Percentiles rank a stretch among this genome's conserved stretches.
Evolutionary conservation across 768 basidiomycete genomes (phyloP).

Genomic region (Tulasnella sp.): DNA sequence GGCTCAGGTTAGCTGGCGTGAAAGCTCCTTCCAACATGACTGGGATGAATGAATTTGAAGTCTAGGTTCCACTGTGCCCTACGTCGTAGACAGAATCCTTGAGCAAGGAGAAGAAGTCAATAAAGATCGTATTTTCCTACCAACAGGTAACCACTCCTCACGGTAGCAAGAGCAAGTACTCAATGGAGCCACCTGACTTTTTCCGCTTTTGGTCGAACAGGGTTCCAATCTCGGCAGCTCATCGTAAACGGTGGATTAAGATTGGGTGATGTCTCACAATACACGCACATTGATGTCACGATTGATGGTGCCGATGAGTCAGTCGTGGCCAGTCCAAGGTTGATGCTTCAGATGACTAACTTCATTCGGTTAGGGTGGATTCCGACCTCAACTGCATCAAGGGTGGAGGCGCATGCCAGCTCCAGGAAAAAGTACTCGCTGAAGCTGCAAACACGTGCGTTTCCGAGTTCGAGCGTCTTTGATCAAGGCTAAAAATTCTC

Average conservation of each 20-base stretch:
- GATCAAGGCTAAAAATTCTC: background rate
- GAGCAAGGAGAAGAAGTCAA: constrained; percentile 75
- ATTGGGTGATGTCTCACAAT: constrained; percentile 87
- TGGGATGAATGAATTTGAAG: constrained; percentile 26
- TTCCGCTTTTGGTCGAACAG: constrained; percentile 34
- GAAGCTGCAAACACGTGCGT: constrained; percentile 84
- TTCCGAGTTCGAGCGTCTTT: background rate
- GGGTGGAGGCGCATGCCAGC: constrained; percentile 93
- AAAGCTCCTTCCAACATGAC: background rate
- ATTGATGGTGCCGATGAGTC: constrained; percentile 97
- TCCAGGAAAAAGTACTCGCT: constrained; percentile 95
- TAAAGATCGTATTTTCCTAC: constrained; percentile 78
- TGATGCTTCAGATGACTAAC: background rate
- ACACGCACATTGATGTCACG: constrained; percentile 88
- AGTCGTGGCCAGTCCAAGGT: constrained; percentile 21
- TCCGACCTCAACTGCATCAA: constrained; percentile 86
- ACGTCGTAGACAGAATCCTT: constrained; percentile 91
- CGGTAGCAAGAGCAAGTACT: constrained; percentile 20
- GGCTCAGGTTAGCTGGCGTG: constrained; percentile 58
- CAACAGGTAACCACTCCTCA: constrained; percentile 54
- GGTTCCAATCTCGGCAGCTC: constrained; percentile 94
- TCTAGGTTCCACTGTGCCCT: constrained; percentile 86
- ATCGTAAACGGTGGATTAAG: constrained; percentile 74
- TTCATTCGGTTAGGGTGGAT: constrained; percentile 65
- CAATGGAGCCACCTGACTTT: background rate